Base-by-base conservation (phyloP, 148 eudicot species). In the Chenopodium formosanum region DNA sequence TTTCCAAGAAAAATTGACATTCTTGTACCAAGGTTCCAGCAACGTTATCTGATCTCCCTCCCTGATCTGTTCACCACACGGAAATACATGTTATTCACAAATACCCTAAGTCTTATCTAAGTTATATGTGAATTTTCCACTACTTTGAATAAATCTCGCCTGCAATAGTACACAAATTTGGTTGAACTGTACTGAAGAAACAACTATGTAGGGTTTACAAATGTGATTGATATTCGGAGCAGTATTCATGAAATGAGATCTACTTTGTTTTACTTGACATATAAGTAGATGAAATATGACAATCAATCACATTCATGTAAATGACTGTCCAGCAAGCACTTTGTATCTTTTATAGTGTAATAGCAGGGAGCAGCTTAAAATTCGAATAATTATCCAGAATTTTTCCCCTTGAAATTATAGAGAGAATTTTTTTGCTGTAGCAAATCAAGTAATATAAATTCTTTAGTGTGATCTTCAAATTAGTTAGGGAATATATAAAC, bases 11-110 rank as follows among this genome's bases (percentile, higher is more conserved):
- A 92, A 88, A 72, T 87, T 83, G 72, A 91, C 83, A 32, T 67
- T 81, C 32, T 84, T 91, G 86, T 85, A 89, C 87, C 85, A 85
- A 84, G 97, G 97, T 60, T 91, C 97, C 88, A 90, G 78, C 62
- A 95, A 63, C 16, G 92, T 91, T 66, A 95, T 76, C 75, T 91
- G 91, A 87, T 95, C 97, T 75, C 94, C 97, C 83, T 89, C 94
- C 88, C 88, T 91, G 70, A 95, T 89, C 97, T 93, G 96, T 31
- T 46, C n/a, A 34, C 72, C 77, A 78, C 2, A 63, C 47, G 74
- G 44, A 77, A 76, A 74, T 52, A 19, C 50, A 70, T 4, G 4
- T 27, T 32, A 67, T 10, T 27, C 17, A 29, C 40, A 67, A 29
- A 70, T 70, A 27, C 3, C 70, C 74, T 19, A 66, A 47, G 37